phyloP scores from a whole-genome alignment of 2,329 filamentous ascomycete species.

The Tolypocladium cylindrosporum region DNA sequence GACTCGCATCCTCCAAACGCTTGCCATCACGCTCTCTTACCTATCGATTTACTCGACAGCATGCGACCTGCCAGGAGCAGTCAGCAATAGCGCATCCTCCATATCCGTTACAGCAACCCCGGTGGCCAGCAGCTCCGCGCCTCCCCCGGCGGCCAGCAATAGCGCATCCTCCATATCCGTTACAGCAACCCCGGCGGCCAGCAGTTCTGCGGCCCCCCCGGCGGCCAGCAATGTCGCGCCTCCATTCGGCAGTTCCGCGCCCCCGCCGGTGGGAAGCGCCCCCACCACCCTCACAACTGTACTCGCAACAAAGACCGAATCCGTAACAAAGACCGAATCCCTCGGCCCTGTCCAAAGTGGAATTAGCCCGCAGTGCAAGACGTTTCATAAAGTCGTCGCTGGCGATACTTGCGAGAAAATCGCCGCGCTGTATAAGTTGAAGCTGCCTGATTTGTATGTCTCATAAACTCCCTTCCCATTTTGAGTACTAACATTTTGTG shows the following conservation, averaged over 20 bases:
- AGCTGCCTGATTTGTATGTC: neutral
- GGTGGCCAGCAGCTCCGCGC: no score
- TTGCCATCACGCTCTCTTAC: neutral
- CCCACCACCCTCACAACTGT: no score
- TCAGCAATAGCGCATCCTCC: no score
- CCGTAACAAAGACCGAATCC: neutral
- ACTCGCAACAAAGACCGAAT: neutral
- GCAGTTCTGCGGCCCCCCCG: no score
- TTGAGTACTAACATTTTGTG: neutral
- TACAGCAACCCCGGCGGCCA: no score
- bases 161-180: no score
- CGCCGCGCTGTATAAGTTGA: neutral
- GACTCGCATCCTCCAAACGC: neutral
- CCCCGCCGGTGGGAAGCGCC: no score
- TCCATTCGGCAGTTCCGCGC: no score
- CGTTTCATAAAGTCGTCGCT: neutral
- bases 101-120: no score
- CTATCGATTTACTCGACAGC: neutral
- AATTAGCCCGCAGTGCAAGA: neutral
- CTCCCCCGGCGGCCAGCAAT: no score
- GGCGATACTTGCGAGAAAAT: neutral
- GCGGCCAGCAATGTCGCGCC: no score
- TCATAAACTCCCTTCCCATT: neutral
- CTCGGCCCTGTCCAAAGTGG: neutral
- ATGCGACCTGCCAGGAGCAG: neutral